Base-by-base conservation (phyloP, 2,329 filamentous ascomycete species). In the Nemania sp. region DNA sequence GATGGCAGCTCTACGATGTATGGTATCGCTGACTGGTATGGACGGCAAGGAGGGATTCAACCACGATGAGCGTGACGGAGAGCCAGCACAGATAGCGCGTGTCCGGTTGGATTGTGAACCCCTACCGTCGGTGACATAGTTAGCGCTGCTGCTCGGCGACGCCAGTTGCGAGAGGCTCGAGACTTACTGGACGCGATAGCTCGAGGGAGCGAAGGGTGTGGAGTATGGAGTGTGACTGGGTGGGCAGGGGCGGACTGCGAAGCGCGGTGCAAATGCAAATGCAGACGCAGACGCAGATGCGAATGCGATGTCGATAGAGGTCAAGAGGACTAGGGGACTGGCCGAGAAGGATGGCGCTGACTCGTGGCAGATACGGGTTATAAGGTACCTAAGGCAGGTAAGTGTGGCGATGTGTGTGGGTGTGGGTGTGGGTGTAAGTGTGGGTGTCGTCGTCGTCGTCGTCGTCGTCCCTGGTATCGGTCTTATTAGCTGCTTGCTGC, bases 231-330 rank as follows among this genome's bases (percentile, higher is more conserved):
- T n/a, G n/a, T n/a, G n/a, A n/a, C n/a, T 29, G 25, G 25, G 25
- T 29, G 25, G 25, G 25, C 7, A 29, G 25, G 25, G 25, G 7
- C 3, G 25, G 25, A 29, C 25, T 29, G 25, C 7, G 25, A 29
- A 3, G 25, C 7, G 25, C 25, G 25, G 7, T 4, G 25, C 25
- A 29, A 29, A 29, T 29, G 25, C 25, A 3, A 29, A 29, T 29
- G 25, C n/a, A n/a, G n/a, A n/a, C n/a, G n/a, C n/a, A n/a, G n/a
- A n/a, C n/a, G n/a, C n/a, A n/a, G n/a, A n/a, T n/a, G n/a, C n/a
- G n/a, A 13, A n/a, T 15, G 29, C 43, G 10, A 45, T 48, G 50
- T 46, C 32, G 20, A 62, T 54, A 52, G 29, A 37, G 25, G 25
- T 47, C 45, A 40, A 55, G 34, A 29, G 40, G 25, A 29, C 25